Evolutionary conservation across 1,139 yeast species (phyloP), one percentile per base, ranked within the genome.

Genomic region (Kurtzmaniella natalensis): DNA sequence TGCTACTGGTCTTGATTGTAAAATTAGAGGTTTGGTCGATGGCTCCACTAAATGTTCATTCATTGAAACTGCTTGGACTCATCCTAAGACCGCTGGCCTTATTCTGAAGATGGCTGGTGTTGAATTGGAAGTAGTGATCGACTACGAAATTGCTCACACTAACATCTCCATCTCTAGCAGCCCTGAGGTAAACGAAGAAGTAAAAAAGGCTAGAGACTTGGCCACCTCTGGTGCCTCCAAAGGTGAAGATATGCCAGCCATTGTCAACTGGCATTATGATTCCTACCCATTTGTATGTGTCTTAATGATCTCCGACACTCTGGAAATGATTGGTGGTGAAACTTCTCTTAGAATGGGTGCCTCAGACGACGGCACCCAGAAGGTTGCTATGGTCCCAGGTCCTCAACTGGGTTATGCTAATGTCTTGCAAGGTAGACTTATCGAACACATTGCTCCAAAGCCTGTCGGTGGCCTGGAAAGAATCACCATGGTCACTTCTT

Each of bases 241-340:
- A 17, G 59, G 59, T 13, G 54, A 51, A 6, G 65, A 67, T 20
- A 60, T 71, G 32, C 76, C 76, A 15, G 78, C 76, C 27, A 62
- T 73, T 31, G 78, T 73, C 19, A 72, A 73, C 18, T 76, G 81
- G 82, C 81, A 76, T 55, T 51, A 60, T 36, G 82, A 76, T 50
- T 67, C 77, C 24, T 75, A 73, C 37, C 81, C 81, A 8, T 73
- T 73, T 51, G 81, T 76, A n/a, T 76, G 81, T 53, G 81, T 76
- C 14, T 58, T 76, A 35, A 76, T 76, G 82, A 50, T 76, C 26
- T 67, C 76, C 27, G 80, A 75, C 46, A 75, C 81, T 11, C 44
- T 70, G 7, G 53, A 59, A 25, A 75, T 76, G 81, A 56, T 70
- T 50, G 81, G 81, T 14, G 81, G 81, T 31, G 81, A 75, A 47